Evolutionary conservation across 768 basidiomycete genomes (phyloP).

Genomic region (Agrocybe chaxingu): DNA sequence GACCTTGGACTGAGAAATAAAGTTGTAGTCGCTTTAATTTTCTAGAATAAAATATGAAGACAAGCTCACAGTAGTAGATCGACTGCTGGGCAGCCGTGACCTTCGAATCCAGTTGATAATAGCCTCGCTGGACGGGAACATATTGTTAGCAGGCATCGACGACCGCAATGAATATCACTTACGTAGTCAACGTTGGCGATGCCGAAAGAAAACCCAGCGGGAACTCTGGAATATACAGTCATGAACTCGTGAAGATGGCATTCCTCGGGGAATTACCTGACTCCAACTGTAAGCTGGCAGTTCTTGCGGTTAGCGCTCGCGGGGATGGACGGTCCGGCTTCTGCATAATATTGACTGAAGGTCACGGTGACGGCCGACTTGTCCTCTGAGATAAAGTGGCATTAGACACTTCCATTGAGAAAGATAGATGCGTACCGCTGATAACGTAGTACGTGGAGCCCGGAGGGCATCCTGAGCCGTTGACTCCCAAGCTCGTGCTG

Average conservation of each 20-base stretch:
- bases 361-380: slow-evolving; percentile 20
- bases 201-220: slow-evolving; percentile 22
- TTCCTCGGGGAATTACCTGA: slow-evolving; percentile 10
- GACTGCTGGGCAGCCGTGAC: slow-evolving; percentile 22
- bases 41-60: not conserved
- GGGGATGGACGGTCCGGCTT: slow-evolving; percentile 20
- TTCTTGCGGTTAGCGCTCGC: slow-evolving; percentile 21
- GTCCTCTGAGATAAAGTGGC: slow-evolving; percentile 5
- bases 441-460: slow-evolving; percentile 19
- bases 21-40: not conserved
- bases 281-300: slow-evolving; percentile 21
- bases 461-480: slow-evolving; percentile 20
- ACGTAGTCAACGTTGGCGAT: slow-evolving; percentile 22
- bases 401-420: not conserved
- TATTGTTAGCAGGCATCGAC: not conserved
- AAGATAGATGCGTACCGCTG: slow-evolving; percentile 6
- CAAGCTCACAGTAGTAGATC: slow-evolving; percentile 21
- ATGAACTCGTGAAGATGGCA: not conserved
- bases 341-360: slow-evolving; percentile 21
- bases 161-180: not conserved
- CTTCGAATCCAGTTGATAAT: slow-evolving; percentile 21
- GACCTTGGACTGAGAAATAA: slow-evolving; percentile 19
- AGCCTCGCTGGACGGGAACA: slow-evolving; percentile 15
- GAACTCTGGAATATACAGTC: slow-evolving; percentile 9
- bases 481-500: slow-evolving; percentile 19